phyloP scores from a whole-genome alignment of 2,329 filamentous ascomycete genomes.

The Penicillium brasilianum region DNA sequence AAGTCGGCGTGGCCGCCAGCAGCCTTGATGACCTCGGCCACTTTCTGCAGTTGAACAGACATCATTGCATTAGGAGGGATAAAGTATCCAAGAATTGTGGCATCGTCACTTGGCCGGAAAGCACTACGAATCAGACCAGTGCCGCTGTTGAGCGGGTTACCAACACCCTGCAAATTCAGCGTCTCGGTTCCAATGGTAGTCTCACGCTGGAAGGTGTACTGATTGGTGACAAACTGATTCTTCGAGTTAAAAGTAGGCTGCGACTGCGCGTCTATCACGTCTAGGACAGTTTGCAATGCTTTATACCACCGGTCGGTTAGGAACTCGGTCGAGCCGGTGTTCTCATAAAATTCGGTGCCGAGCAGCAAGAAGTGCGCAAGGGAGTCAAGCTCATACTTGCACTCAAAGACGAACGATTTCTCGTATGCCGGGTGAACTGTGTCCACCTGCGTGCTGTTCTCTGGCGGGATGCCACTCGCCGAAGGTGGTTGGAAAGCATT shows the following conservation, averaged over 20 bases:
- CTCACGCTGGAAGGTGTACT: constrained; percentile 83
- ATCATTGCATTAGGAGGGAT: constrained; percentile 98
- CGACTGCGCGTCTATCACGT: constrained; percentile 78
- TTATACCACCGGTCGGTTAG: constrained; percentile 77
- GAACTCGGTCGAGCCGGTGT: constrained; percentile 79
- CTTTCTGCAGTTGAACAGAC: constrained; percentile 80
- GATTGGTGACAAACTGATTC: constrained; percentile 69
- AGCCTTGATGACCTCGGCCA: constrained; percentile 69
- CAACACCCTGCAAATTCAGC: constrained; percentile 76
- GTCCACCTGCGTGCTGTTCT: constrained; percentile 81
- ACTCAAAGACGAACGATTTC: constrained; percentile 86
- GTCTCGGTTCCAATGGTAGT: constrained; percentile 90
- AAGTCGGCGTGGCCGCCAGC: constrained; percentile 60
- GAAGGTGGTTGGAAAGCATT: constrained; percentile 97
- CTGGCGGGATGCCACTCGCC: constrained; percentile 73
- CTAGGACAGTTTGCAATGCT: constrained; percentile 75
- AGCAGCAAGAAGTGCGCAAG: constrained; percentile 88
- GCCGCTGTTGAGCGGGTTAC: constrained; percentile 85
- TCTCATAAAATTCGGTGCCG: constrained; percentile 81
- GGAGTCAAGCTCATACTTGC: constrained; percentile 98
- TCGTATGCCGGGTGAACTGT: constrained; percentile 86
- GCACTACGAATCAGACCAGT: constrained; percentile 89
- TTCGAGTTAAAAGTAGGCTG: constrained; percentile 78
- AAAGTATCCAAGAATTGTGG: constrained; percentile 90
- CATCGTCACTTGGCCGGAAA: constrained; percentile 93